Base-by-base conservation (phyloP, 2,329 filamentous ascomycete species). In the Colletotrichum sidae region DNA sequence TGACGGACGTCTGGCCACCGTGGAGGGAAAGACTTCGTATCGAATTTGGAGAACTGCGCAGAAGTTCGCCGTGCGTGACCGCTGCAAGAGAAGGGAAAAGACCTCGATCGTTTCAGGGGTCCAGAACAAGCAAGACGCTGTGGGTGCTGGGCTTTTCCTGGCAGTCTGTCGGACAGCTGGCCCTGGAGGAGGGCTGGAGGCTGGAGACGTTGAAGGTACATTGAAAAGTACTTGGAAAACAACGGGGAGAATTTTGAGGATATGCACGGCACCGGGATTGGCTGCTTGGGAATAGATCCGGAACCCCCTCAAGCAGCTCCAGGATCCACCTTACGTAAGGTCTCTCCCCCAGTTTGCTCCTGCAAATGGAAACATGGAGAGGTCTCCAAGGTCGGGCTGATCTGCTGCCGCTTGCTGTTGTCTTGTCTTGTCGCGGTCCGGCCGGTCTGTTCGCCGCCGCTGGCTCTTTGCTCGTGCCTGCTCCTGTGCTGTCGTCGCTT, bases 21-120 rank as follows among this genome's bases (percentile, higher is more conserved):
- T 39, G 44, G 38, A 60, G 49, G 49, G 42, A 53, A 34, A 42
- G 46, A 47, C 44, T 33, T 39, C 13, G 46, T 52, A 56, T 65
- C 42, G 50, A 46, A 34, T 38, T 12, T 11, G 38, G 33, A 8
- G 11, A 50, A 4, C 17, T 41, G 41, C 10, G 46, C 50, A 46
- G 25, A 15, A 25, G 38, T 25, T 47, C 37, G 33, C 52, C 41
- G 55, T 50, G 52, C 58, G 46, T 56, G 47, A 56, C 46, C 51
- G 52, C 52, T 57, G 38, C 53, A 63, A 60, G 63, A 66, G 59
- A 37, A 56, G 56, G 25, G 35, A 41, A 42, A 55, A 61, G 60
- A 55, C 37, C 53, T 57, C 63, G 63, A 66, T 66, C 46, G 63
- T 66, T 66, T 63, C 63, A 66, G 58, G 63, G 63, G 63, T 66